Base-by-base conservation (phyloP, 83 land plant species). In the Thuja plicata region DNA sequence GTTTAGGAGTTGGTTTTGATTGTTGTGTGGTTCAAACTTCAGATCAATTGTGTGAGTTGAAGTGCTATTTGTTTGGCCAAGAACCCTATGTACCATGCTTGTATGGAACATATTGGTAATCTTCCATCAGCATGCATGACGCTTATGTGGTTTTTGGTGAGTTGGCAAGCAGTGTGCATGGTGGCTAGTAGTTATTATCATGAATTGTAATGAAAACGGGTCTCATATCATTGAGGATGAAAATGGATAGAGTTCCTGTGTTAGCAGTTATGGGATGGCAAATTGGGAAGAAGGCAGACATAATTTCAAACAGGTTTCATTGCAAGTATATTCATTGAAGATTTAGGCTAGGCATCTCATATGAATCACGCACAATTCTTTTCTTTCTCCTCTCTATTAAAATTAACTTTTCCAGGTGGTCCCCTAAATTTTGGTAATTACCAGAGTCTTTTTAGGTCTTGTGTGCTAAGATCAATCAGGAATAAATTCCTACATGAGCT, bases 191-290 rank as follows among this genome's bases (percentile, higher is more conserved):
- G 35, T 76, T 34, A 76, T 76, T 32, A 76, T 76, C 34, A 35
- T 76, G 30, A 15, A 76, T 6, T 76, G 77, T 73, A 41, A 73
- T 73, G 77, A 35, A 73, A 32, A 73, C 13, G 17, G 38, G 35
- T 34, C 3, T 32, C 17, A 15, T 35, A 76, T 15, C 34, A 76
- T 74, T 32, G 38, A 76, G 79, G 15, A 32, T 76, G 79, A 6
- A 3, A 76, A 34, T 76, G 40, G 35, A 9, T 74, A n/a, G 78
- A n/a, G 78, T 74, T 74, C 34, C 78, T 74, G 34, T 32, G 30
- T 74, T 74, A 74, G 78, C 78, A 74, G 12, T 74, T 74, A 74
- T 74, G 34, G 78, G 78, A 74, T 76, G 79, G 19, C 79, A 34
- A 12, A 76, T 76, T 34, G 17, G 37, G 16, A 74, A 74, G 34